These are phyloP conservation scores for Barbatosphaeria neglecta DNA, from an alignment of 495 filamentous ascomycete genomes.

Conservation along the genomic window DNA sequence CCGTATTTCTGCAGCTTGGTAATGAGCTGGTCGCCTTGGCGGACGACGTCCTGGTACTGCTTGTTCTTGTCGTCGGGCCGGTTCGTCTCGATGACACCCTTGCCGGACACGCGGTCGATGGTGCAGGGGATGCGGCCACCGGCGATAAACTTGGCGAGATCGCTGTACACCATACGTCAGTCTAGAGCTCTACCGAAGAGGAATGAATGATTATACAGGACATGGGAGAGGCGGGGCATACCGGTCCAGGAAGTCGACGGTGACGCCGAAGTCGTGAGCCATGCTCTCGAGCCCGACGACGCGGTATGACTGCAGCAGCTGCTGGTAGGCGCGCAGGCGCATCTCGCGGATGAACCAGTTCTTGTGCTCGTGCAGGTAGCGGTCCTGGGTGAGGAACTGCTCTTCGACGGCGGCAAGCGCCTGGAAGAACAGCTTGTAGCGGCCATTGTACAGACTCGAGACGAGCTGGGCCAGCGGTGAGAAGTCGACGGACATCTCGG, in stretches of 20 bases:
- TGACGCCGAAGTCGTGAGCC: conserved; percentile 91
- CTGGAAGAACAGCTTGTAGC: conserved; percentile 87
- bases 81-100: conserved; percentile 95
- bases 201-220: too few species aligned
- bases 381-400: conserved; percentile 83
- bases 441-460: conserved; percentile 79
- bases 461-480: conserved; percentile 76
- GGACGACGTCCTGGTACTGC: conserved; percentile 94
- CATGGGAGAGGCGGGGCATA: conserved; percentile 39
- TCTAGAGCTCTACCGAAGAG: too few species aligned
- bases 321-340: conserved; percentile 88
- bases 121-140: conserved; percentile 88
- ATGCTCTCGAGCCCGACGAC: conserved; percentile 93
- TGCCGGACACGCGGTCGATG: conserved; percentile 79
- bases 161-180: too few species aligned
- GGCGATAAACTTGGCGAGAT: conserved; percentile 94
- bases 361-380: conserved; percentile 86
- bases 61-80: conserved; percentile 97
- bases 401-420: conserved; percentile 88
- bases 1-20: conserved; percentile 99
- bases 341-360: conserved; percentile 97
- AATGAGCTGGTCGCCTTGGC: conserved; percentile 91
- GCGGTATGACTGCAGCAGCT: conserved; percentile 92
- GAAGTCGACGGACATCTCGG: conserved; percentile 69
- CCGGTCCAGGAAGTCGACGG: conserved; percentile 91